phyloP scores from a whole-genome alignment of 116 monocot species.

The Posidonia oceanica region DNA sequence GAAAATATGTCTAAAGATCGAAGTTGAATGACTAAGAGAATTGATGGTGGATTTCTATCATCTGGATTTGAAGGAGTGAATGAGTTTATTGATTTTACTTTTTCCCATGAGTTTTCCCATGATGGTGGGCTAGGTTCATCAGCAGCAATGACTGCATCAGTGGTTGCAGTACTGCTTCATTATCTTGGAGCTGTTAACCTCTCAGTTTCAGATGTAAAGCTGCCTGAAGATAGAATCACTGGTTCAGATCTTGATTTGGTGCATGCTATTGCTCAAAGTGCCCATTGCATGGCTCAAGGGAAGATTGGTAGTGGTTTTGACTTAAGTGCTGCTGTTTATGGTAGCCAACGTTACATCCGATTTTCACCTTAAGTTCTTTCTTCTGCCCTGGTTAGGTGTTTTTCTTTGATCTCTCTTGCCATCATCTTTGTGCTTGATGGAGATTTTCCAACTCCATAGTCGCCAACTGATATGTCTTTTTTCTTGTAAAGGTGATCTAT shows the following conservation, averaged over 20 bases:
- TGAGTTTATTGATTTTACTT: too few species aligned
- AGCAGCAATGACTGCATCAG: conserved; percentile 97
- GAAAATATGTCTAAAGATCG: too few species aligned
- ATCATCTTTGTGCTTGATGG: background rate
- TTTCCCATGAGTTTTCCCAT: too few species aligned
- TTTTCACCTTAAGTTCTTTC: conserved; percentile 88
- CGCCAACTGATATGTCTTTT: too few species aligned
- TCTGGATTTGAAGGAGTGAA: too few species aligned
- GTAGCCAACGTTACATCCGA: conserved; percentile 81
- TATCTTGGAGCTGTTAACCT: conserved; percentile 77
- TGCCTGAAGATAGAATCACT: conserved; percentile 5
- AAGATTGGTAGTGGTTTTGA: conserved; percentile 99
- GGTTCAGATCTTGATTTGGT: conserved; percentile 64
- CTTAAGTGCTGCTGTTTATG: conserved; percentile 97
- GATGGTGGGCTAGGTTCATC: conserved; percentile 97
- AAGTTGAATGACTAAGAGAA: too few species aligned
- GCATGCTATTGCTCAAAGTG: conserved; percentile 86
- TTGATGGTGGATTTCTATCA: too few species aligned
- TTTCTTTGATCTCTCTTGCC: conserved; percentile 1
- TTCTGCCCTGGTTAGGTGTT: conserved; percentile 51
- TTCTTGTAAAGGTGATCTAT: too few species aligned
- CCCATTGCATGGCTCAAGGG: conserved; percentile 98
- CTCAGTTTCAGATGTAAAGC: conserved; percentile 17
- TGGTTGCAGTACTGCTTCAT: conserved; percentile 81
- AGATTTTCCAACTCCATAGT: too few species aligned